Evolutionary conservation across 2,329 filamentous ascomycete genomes (phyloP).

Genomic region (Monosporascus ibericus): DNA sequence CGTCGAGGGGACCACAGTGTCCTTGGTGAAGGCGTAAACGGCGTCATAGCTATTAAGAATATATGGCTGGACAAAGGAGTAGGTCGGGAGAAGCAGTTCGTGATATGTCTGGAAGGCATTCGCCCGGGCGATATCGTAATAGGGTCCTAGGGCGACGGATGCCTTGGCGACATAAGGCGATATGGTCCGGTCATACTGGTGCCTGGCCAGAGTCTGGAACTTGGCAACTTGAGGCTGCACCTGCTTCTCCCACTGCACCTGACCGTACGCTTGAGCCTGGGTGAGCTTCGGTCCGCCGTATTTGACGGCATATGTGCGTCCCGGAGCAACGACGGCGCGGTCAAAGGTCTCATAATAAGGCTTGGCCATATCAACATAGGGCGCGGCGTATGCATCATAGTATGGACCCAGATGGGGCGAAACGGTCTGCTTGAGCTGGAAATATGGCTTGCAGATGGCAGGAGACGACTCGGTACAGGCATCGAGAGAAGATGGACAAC

Average conservation of each 20-base stretch:
- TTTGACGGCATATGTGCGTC: constrained; percentile 58
- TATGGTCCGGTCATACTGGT: constrained; percentile 64
- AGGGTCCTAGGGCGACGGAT: constrained; percentile 56
- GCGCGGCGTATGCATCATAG: constrained; percentile 76
- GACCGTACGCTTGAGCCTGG: constrained; percentile 59
- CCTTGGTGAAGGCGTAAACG: constrained; percentile 59
- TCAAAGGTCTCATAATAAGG: constrained; percentile 67
- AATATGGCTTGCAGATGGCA: constrained; percentile 77
- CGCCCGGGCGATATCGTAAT: constrained; percentile 60
- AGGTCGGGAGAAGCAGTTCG: constrained; percentile 68
- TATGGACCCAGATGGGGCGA: constrained; percentile 77
- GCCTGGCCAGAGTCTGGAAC: constrained; percentile 53
- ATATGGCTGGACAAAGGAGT: constrained; percentile 69
- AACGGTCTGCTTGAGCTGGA: constrained; percentile 55
- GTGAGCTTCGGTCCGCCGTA: constrained; percentile 71
- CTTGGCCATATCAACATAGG: constrained; percentile 69
- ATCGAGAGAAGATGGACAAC: constrained; percentile 67
- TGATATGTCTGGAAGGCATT: constrained; percentile 64
- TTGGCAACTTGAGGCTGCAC: constrained; percentile 68
- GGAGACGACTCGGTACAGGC: constrained; percentile 66
- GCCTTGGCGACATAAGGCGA: constrained; percentile 67
- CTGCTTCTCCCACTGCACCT: constrained; percentile 71
- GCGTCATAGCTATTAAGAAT: constrained; percentile 60
- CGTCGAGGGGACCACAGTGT: constrained; percentile 66
- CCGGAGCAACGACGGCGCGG: constrained; percentile 62